Conservation (phyloP, 1,284 basidiomycete species). For the Golubevia pallescens region DNA sequence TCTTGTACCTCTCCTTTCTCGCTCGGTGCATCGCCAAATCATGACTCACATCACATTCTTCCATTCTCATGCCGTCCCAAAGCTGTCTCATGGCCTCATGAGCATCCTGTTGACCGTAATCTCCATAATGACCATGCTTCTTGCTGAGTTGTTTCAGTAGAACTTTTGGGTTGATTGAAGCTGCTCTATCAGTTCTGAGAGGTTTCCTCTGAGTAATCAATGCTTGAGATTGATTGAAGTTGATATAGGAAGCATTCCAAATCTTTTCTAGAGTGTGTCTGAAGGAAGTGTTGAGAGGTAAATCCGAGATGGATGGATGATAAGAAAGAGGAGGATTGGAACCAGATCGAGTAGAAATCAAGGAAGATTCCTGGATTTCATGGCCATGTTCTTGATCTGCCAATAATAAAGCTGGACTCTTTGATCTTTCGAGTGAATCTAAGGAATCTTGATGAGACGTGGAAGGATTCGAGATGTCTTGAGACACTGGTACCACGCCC, state of each 20-base stretch:
- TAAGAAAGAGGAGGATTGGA: constrained; percentile 16
- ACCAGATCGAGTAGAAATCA: constrained; percentile 18
- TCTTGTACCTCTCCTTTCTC: too few relatives aligned
- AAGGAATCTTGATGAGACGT: neutral
- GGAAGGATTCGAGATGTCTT: constrained; percentile 18
- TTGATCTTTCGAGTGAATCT: constrained; percentile 11
- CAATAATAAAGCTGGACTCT: constrained; percentile 37
- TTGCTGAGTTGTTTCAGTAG: constrained; percentile 75
- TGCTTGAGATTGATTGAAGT: constrained; percentile 7
- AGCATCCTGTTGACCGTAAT: constrained; percentile 84
- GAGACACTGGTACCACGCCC: constrained; percentile 69
- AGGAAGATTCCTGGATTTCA: constrained; percentile 12
- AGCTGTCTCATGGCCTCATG: constrained; percentile 89
- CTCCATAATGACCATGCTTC: constrained; percentile 91
- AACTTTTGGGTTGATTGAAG: constrained; percentile 62
- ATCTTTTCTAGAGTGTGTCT: constrained; percentile 43
- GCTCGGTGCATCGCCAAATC: neutral
- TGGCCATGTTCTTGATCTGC: constrained; percentile 35
- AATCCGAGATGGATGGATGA: constrained; percentile 10
- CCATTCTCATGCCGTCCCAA: constrained; percentile 91
- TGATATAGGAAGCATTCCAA: constrained; percentile 19
- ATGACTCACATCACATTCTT: constrained; percentile 82
- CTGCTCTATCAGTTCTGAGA: constrained; percentile 8
- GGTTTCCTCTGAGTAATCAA: neutral
- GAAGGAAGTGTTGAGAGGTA: constrained; percentile 45